phyloP scores from a whole-genome alignment of 164 flowering plant genomes.

The Sextonia rubra region DNA sequence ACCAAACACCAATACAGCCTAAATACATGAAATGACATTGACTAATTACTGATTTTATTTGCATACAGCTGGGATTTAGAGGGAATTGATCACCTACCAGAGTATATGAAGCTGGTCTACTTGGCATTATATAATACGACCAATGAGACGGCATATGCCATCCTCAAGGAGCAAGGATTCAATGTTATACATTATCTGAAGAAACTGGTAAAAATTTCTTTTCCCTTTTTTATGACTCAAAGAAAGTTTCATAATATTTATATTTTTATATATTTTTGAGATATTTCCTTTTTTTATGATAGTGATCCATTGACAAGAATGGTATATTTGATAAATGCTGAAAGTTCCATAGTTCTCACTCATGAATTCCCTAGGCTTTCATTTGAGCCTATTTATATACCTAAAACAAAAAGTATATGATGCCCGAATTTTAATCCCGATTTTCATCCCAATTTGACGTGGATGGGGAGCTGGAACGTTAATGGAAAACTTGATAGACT shows the following conservation, averaged over 20 bases:
- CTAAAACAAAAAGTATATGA: too few relatives aligned
- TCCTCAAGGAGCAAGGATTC: conserved; percentile 2
- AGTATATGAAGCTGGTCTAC: conserved; percentile 13
- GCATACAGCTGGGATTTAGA: conserved; percentile 16
- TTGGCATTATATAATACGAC: conserved; percentile 12
- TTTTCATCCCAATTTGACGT: too few relatives aligned
- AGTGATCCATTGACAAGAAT: background rate
- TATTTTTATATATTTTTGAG: background rate
- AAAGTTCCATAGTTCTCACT: too few relatives aligned
- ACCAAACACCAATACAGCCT: background rate
- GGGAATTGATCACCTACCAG: conserved; percentile 12
- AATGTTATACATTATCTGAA: conserved; percentile 2
- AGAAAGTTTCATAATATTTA: background rate
- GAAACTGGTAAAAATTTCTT: conserved; percentile 5
- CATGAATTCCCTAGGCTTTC: too few relatives aligned
- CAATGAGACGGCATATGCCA: conserved; percentile 5
- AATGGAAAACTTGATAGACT: too few relatives aligned
- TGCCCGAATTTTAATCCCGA: too few relatives aligned
- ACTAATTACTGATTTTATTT: background rate
- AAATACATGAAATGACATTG: background rate
- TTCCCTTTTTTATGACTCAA: background rate
- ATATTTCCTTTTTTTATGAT: background rate
- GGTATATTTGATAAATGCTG: too few relatives aligned
- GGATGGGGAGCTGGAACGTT: too few relatives aligned
- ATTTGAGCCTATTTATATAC: too few relatives aligned